Conservation (phyloP, 2,329 filamentous ascomycete genomes). For the Pseudocercospora fijiensis region DNA sequence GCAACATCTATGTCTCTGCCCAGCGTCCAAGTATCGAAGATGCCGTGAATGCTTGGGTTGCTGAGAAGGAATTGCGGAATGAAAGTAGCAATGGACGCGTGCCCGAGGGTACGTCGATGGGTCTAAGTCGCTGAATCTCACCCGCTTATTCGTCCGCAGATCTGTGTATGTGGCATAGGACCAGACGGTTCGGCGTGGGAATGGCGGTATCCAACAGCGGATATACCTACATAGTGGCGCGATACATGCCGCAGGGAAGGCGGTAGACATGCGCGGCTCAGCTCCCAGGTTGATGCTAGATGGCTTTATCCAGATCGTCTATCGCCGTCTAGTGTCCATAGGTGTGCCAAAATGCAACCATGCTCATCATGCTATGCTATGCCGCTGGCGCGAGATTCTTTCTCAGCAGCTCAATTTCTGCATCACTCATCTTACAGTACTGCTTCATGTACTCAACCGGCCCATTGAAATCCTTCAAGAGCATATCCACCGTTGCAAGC, state of each 20-base stretch:
- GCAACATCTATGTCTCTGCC: conserved; percentile 39
- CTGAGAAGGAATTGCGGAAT: conserved; percentile 31
- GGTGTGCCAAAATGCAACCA: background rate
- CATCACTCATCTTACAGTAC: conserved; percentile 57
- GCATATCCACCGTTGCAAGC: conserved; percentile 52
- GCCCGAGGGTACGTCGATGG: background rate
- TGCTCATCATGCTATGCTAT: conserved; percentile 4
- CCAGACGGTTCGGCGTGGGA: conserved; percentile 20
- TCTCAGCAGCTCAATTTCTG: conserved; percentile 55
- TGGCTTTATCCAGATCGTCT: conserved; percentile 1
- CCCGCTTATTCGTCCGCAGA: background rate
- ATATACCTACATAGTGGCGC: conserved; percentile 19
- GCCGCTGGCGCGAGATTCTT: conserved; percentile 41
- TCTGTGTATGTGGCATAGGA: conserved; percentile 15
- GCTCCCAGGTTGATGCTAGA: background rate
- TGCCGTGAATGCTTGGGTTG: conserved; percentile 38
- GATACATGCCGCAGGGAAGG: conserved; percentile 20
- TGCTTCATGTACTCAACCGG: conserved; percentile 62
- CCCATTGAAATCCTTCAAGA: conserved; percentile 62
- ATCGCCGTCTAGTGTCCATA: background rate
- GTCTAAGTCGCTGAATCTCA: background rate
- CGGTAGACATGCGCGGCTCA: background rate
- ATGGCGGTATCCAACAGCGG: conserved; percentile 14
- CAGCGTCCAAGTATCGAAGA: conserved; percentile 27
- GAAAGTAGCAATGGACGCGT: background rate